Conservation (phyloP, 2,329 filamentous ascomycete genomes). For the Xylaria sp. region DNA sequence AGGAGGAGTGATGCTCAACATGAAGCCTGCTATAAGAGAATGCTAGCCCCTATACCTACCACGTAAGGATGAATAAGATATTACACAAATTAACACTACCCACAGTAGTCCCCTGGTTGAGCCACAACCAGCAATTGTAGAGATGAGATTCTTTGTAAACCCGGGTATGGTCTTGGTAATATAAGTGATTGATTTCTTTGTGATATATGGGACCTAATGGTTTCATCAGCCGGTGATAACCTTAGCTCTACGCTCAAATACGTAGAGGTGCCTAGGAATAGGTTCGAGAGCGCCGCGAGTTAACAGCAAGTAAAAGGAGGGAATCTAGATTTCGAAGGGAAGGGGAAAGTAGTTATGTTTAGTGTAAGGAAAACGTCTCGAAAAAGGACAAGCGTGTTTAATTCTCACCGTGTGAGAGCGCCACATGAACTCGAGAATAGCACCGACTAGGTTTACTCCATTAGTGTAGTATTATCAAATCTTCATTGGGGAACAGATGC, state of each 20-base stretch:
- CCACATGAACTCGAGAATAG: slow-evolving; percentile 1
- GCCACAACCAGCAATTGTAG: background rate
- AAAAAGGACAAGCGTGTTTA: background rate
- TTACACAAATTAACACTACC: background rate
- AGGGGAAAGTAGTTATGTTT: background rate
- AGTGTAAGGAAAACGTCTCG: background rate
- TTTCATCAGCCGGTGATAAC: background rate
- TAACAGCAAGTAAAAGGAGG: background rate
- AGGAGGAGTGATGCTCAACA: background rate
- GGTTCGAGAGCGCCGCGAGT: background rate
- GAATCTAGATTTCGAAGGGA: background rate
- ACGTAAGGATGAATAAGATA: background rate
- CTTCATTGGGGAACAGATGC: background rate
- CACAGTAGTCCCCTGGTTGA: background rate
- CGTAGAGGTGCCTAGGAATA: background rate
- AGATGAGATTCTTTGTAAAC: background rate
- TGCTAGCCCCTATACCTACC: background rate
- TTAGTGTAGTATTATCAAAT: background rate
- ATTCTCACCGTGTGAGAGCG: background rate
- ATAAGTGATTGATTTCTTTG: background rate
- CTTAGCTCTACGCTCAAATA: background rate
- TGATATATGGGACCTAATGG: background rate
- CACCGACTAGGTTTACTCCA: background rate
- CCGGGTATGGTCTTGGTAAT: background rate
- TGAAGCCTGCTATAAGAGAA: background rate